phyloP scores from a whole-genome alignment of 768 basidiomycete genomes.

The Suillus fuscotomentosus region DNA sequence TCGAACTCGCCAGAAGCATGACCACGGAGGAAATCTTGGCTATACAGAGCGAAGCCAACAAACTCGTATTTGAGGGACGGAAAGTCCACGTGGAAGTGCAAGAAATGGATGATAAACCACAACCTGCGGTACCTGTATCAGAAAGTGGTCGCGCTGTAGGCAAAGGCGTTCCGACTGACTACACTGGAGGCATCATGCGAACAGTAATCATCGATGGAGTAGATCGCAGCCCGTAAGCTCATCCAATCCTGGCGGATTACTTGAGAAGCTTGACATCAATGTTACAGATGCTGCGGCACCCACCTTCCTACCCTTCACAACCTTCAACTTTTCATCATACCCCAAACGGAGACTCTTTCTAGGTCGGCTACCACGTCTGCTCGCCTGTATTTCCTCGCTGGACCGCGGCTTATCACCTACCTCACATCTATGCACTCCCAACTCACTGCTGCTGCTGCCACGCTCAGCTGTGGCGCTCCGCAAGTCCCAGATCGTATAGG shows the following conservation, averaged over 20 bases:
- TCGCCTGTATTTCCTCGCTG: slow-evolving; percentile 81
- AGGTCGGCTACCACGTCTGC: slow-evolving; percentile 61
- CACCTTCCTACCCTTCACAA: slow-evolving; percentile 78
- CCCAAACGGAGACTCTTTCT: slow-evolving; percentile 65
- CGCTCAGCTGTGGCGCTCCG: slow-evolving; percentile 65
- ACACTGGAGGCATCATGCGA: slow-evolving; percentile 75
- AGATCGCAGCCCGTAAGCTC: slow-evolving; percentile 73
- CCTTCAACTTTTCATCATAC: slow-evolving; percentile 68
- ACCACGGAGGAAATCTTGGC: slow-evolving; percentile 55
- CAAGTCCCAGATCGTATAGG: slow-evolving; percentile 68
- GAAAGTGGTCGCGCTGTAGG: slow-evolving; percentile 52
- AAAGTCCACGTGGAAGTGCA: slow-evolving; percentile 72
- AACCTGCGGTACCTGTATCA: slow-evolving; percentile 31
- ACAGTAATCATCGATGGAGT: slow-evolving; percentile 81
- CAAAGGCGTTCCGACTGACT: slow-evolving; percentile 64
- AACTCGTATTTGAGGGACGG: slow-evolving; percentile 66
- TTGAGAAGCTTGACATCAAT: neutral
- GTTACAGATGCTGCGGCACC: slow-evolving; percentile 72
- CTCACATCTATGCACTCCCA: slow-evolving; percentile 56
- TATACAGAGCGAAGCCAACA: slow-evolving; percentile 66
- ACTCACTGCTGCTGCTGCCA: slow-evolving; percentile 54
- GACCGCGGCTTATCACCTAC: slow-evolving; percentile 68
- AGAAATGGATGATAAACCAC: slow-evolving; percentile 49
- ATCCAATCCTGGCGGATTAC: slow-evolving; percentile 10
- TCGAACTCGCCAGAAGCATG: slow-evolving; percentile 73